phyloP scores from a whole-genome alignment of 1,139 yeast species.

The Eremothecium sinecaudum region DNA sequence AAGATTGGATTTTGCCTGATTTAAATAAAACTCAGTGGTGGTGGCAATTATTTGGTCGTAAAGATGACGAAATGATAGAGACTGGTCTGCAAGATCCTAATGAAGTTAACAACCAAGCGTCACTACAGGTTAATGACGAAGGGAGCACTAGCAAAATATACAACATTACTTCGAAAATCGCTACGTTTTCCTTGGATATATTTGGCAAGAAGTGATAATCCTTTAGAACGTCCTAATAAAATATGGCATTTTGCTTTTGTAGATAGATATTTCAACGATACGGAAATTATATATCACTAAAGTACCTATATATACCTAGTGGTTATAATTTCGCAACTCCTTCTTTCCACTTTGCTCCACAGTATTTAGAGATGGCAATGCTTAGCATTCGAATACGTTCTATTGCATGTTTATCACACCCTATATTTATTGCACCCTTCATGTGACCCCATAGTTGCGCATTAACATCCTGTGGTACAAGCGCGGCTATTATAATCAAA shows the following conservation, averaged over 20 bases:
- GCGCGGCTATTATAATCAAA: slow-evolving; percentile 63
- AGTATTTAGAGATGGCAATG: slow-evolving; percentile 62
- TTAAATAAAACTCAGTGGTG: slow-evolving; percentile 70
- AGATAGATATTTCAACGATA: slow-evolving; percentile 2
- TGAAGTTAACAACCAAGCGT: not conserved
- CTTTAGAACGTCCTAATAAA: slow-evolving; percentile 1
- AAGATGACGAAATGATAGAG: slow-evolving; percentile 71
- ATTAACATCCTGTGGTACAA: slow-evolving; percentile 90
- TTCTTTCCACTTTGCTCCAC: slow-evolving; percentile 55
- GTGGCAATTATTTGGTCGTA: slow-evolving; percentile 73
- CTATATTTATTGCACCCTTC: slow-evolving; percentile 73
- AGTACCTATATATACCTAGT: no score
- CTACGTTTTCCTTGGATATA: slow-evolving; percentile 18
- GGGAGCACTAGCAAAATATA: slow-evolving; percentile 2
- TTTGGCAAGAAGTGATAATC: slow-evolving; percentile 15
- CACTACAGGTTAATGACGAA: not conserved
- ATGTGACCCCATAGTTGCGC: slow-evolving; percentile 89
- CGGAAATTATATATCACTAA: not conserved
- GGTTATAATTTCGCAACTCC: slow-evolving; percentile 23
- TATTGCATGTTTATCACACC: slow-evolving; percentile 59
- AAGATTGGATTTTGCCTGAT: slow-evolving; percentile 57
- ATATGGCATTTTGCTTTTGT: slow-evolving; percentile 1
- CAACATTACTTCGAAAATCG: slow-evolving; percentile 8
- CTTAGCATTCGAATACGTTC: slow-evolving; percentile 52
- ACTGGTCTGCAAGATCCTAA: slow-evolving; percentile 3